Conservation (phyloP, 192 early-diverging fungal species). For the Neocallimastix lanati region DNA sequence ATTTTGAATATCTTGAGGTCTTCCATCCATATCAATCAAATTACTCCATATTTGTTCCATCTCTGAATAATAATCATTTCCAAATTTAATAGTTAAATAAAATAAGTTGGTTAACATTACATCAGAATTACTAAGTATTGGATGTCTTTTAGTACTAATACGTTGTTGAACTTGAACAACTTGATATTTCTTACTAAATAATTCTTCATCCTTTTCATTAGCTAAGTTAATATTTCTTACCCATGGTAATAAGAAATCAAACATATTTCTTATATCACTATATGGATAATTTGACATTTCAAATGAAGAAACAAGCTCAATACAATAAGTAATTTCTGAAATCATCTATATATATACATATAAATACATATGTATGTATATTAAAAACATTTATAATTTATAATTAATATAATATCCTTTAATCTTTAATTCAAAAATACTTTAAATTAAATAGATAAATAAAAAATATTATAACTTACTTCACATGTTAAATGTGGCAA, state of each 20-base stretch:
- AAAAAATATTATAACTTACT: too few species aligned
- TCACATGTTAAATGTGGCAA: slow-evolving; percentile 41
- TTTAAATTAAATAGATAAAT: too few species aligned
- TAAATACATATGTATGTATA: too few species aligned
- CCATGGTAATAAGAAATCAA: slow-evolving; percentile 64
- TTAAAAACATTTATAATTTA: too few species aligned
- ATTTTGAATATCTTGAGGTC: slow-evolving; percentile 4
- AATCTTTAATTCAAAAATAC: too few species aligned
- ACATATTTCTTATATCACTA: slow-evolving; percentile 41
- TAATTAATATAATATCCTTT: too few species aligned
- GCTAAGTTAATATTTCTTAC: slow-evolving; percentile 44
- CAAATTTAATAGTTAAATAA: slow-evolving; percentile 64
- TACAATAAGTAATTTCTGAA: slow-evolving; percentile 52
- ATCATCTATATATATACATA: slow-evolving; percentile 27
- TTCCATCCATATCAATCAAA: slow-evolving; percentile 17
- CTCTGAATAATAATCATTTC: slow-evolving; percentile 56
- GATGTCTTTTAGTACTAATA: slow-evolving; percentile 2
- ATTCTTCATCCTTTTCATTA: not conserved
- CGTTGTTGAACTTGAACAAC: not conserved
- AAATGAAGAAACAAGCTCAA: slow-evolving; percentile 26
- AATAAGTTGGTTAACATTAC: slow-evolving; percentile 52
- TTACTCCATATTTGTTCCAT: slow-evolving; percentile 60
- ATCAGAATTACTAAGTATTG: slow-evolving; percentile 13
- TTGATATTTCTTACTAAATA: not conserved
- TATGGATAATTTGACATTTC: not conserved